A percentile compares a stretch with the other conserved stretches of the same genome.
Conservation (phyloP, 331 rosid species). For the Dryas integrifolia region DNA sequence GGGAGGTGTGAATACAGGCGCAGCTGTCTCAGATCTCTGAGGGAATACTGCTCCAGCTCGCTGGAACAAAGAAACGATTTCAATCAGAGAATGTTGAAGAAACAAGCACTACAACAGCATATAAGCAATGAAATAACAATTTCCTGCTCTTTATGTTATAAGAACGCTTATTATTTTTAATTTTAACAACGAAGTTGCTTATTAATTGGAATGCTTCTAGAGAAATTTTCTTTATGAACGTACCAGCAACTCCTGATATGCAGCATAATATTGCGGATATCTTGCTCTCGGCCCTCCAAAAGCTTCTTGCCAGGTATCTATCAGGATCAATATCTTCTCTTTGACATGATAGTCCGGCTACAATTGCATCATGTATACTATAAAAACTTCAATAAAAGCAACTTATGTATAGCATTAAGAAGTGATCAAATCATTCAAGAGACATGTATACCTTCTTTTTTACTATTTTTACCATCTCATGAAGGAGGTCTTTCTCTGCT, state of each 20-base stretch:
- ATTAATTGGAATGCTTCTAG: not conserved
- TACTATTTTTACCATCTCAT: conserved; percentile 86
- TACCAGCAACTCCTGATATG: conserved; percentile 94
- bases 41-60: conserved; percentile 95
- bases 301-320: conserved; percentile 99
- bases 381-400: conserved; percentile 28
- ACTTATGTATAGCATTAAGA: conserved; percentile 22
- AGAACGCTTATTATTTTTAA: not conserved
- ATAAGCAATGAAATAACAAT: not conserved
- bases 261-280: conserved; percentile 91
- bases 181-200: not conserved
- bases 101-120: conserved; percentile 3
- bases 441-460: conserved; percentile 70
- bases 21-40: conserved; percentile 71
- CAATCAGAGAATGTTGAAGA: conserved; percentile 13
- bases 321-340: conserved; percentile 82
- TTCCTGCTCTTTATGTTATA: not conserved
- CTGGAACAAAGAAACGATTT: conserved; percentile 43
- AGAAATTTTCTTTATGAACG: conserved; percentile 17
- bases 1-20: conserved; percentile 83
- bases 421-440: conserved; percentile 27
- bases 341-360: conserved; percentile 83
- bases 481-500: conserved; percentile 91
- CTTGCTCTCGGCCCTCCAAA: conserved; percentile 96
- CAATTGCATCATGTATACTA: conserved; percentile 40